Evolutionary conservation across 1,139 yeast genomes (phyloP), one percentile per base, ranked within the genome.

Genomic region (Pneumocystis carinii): DNA sequence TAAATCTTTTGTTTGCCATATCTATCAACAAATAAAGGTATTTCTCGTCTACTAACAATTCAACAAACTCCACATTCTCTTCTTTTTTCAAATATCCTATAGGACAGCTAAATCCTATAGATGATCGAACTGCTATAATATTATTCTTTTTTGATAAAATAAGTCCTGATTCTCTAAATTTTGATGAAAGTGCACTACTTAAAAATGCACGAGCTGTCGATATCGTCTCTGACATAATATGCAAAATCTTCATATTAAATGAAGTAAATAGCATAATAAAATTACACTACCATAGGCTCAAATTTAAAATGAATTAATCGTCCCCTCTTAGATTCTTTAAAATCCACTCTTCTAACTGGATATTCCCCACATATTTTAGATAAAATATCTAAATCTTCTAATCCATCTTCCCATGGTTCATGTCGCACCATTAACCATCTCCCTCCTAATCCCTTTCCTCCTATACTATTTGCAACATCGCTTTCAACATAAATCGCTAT

Each of bases 1-100:
- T 24, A 19, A 57, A 37, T 57, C 42, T 57, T 39, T 29, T 39
- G 10, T 57, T 57, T 24, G 59, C 59, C 59, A 57, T 57, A 39
- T 57, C 59, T 19, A 57, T 29, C n/a, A 57, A 57, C 29, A 57
- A 37, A 37, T 24, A 39, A 39, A 57, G 59, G 24, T 57, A 57
- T 19, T 27, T 17, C 27, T 57, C 59, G 29, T 29, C 29, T 10
- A 57, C 59, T 37, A 57, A 24, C 19, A 39, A 48, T 17, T 48
- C 32, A 48, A 48, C 27, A 48, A 39, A 37, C 6, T 57, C 59
- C 27, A 29, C 24, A 57, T 39, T 8, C 29, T 57, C 38, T 57
- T 57, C 41, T 29, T 57, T 37, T 27, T 12, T 48, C 24, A 48
- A 32, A 29, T 39, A 39, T 3, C 42, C 59, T 57, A 57, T 57